Base-by-base conservation (phyloP, 805 yeast species). In the Maudiozyma serrabonitensis region DNA sequence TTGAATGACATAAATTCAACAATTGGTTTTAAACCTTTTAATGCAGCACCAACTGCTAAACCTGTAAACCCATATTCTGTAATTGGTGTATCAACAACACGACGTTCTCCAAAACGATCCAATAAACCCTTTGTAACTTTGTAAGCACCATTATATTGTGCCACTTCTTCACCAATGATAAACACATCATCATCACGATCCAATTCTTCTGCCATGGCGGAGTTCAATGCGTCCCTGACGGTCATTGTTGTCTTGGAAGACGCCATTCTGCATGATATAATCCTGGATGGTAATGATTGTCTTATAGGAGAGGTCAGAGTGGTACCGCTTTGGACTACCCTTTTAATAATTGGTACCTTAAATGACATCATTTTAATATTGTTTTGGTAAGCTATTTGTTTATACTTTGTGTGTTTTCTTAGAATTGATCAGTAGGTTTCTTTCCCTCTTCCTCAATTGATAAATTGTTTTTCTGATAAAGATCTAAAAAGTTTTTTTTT, bases 11-110 rank as follows among this genome's bases (percentile, higher is more conserved):
- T 93, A 74, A 93, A 93, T 75, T 93, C 99, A 68, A 93, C 88
- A 61, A 93, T 81, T 59, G 99, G 99, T 73, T 87, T 88, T 68
- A 93, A 80, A 46, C 97, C 97, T 50, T 91, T 88, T 66, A 90
- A 80, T n/a, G 96, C 93, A 41, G 96, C 89, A 70, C 97, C 97
- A 43, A 87, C 95, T 61, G 95, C 84, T 56, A 90, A 73, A 65
- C 97, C 97, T 46, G 96, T 82, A 76, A 90, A 91, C 50, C 99
- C 99, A 93, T 93, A 91, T 75, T 93, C 99, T 50, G 99, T 93
- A 70, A 93, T 93, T 56, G 99, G 99, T 55, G 97, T 90, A 72
- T 90, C 97, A 54, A 90, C 78, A 52, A 90, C 84, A 73, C 97
- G 82, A 70, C 86, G 81, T 67, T 89, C 95, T 55, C 97, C 97